Conservation (phyloP, 106 monocot genomes). For the Hemerocallis citrina region DNA sequence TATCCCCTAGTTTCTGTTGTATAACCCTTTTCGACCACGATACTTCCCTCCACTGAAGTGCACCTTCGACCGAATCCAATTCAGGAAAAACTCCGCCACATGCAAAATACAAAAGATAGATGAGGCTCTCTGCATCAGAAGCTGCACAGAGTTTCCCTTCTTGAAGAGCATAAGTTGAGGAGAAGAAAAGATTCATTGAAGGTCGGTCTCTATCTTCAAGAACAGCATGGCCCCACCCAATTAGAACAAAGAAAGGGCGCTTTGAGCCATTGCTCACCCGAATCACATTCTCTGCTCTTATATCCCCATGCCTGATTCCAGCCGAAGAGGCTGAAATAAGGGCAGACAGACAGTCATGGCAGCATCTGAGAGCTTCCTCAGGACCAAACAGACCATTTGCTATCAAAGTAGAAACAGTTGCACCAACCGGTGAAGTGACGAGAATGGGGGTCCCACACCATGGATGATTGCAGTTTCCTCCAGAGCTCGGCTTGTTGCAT, state of each 20-base stretch:
- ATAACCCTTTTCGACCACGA: conserved; percentile 84
- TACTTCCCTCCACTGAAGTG: conserved; percentile 82
- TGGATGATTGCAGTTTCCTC: conserved; percentile 65
- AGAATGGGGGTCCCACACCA: conserved; percentile 86
- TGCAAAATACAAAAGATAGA: conserved; percentile 75
- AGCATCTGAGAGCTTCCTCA: conserved; percentile 82
- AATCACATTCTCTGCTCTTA: conserved; percentile 78
- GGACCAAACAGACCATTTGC: conserved; percentile 56
- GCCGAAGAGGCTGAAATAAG: conserved; percentile 55
- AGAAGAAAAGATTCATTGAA: conserved; percentile 73
- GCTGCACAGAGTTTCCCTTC: conserved; percentile 87
- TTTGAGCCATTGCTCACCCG: conserved; percentile 29
- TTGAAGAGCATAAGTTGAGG: conserved; percentile 80
- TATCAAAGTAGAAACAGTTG: conserved; percentile 52
- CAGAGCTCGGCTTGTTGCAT: conserved; percentile 53
- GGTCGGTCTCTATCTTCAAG: conserved; percentile 88
- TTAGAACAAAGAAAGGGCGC: conserved; percentile 56
- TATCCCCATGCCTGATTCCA: conserved; percentile 86
- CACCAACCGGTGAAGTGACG: conserved; percentile 66
- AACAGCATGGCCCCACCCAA: conserved; percentile 94
- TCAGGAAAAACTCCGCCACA: conserved; percentile 73
- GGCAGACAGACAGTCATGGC: conserved; percentile 88
- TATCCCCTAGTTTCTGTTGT: conserved; percentile 88
- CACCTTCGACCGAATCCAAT: conserved; percentile 81
- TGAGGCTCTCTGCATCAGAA: conserved; percentile 91